A percentile compares a stretch with the other conserved stretches of the same genome.
Evolutionary conservation across 1,139 yeast genomes (phyloP).

Genomic region (Magnusiomyces paraingens): DNA sequence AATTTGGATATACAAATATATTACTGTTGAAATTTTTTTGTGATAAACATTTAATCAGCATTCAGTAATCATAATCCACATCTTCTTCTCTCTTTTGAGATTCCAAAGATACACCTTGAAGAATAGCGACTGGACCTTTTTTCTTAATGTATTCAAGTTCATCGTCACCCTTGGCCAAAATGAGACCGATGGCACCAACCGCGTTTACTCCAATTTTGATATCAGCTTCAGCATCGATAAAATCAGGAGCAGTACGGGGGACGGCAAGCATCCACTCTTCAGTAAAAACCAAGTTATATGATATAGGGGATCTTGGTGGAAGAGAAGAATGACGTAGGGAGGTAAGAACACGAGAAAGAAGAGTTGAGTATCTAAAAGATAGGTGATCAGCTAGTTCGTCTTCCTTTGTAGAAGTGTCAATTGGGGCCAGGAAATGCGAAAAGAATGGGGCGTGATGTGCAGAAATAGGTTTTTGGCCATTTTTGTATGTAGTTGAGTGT

Average conservation of each 20-base stretch:
- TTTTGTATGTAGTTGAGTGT: conserved; percentile 41
- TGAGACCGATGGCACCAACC: conserved; percentile 71
- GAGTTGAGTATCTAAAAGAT: conserved; percentile 58
- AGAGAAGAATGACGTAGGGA: conserved; percentile 38
- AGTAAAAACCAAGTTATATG: conserved; percentile 79
- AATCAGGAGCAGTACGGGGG: conserved; percentile 51
- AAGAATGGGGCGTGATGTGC: conserved; percentile 54
- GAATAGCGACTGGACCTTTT: conserved; percentile 34
- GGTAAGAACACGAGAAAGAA: conserved; percentile 66
- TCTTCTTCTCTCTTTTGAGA: conserved; percentile 31
- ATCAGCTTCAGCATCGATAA: conserved; percentile 30
- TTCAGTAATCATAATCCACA: conserved; percentile 24
- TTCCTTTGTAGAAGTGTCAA: conserved; percentile 36
- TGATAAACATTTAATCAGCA: no score
- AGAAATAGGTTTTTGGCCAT: conserved; percentile 50
- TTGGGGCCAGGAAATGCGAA: conserved; percentile 71
- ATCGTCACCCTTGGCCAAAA: conserved; percentile 67
- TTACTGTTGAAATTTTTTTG: no score
- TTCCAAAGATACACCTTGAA: conserved; percentile 61
- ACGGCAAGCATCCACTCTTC: conserved; percentile 75
- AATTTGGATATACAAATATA: no score
- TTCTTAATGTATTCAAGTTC: conserved; percentile 29
- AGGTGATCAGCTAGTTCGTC: conserved; percentile 48
- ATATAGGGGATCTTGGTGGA: conserved; percentile 30
- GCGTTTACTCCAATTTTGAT: conserved; percentile 58